Evolutionary conservation across 495 filamentous ascomycete genomes (phyloP), one percentile per base, ranked within the genome.

Genomic region (Astrothelium macrocarpum): DNA sequence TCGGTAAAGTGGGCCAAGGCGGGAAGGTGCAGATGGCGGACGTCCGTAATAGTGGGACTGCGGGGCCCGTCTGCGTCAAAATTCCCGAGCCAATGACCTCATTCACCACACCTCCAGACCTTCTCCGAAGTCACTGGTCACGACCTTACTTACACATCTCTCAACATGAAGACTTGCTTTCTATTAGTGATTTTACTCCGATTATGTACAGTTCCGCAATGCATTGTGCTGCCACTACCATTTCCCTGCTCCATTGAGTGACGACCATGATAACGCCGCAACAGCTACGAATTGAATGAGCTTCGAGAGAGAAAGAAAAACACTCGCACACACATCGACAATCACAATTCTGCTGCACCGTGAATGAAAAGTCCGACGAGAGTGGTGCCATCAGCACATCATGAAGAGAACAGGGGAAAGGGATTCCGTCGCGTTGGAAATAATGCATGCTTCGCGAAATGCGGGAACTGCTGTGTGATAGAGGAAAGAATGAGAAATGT

Each of bases 111-210:
- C 45, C 20, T 18, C n/a, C 20, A 16, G n/a, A n/a, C n/a, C 45
- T 20, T 16, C 45, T 5, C 45, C n/a, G 34, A 14, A 49, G 45
- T 20, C 5, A 16, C 45, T 18, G 20, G 20, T 49, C n/a, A n/a
- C n/a, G n/a, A n/a, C n/a, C n/a, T n/a, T n/a, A n/a, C n/a, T n/a
- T n/a, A n/a, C n/a, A n/a, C n/a, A n/a, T n/a, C n/a, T n/a, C n/a
- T n/a, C 11, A 56, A 56, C 23, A 56, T 56, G 49, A 26, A 56
- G 45, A n/a, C n/a, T 26, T 26, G 16, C 49, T 56, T 56, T 56
- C 49, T 56, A 56, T 56, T 56, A 56, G 49, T 56, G 49, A 12
- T 56, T 29, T 29, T 7, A 9, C 20, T 56, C 49, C 20, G 49
- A 39, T 20, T 56, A 56, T 56, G 49, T 56, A 56, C 49, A 56